These are phyloP conservation scores for Blumeria graminis DNA, from an alignment of 2,329 filamentous ascomycete species.

Conservation along the genomic window DNA sequence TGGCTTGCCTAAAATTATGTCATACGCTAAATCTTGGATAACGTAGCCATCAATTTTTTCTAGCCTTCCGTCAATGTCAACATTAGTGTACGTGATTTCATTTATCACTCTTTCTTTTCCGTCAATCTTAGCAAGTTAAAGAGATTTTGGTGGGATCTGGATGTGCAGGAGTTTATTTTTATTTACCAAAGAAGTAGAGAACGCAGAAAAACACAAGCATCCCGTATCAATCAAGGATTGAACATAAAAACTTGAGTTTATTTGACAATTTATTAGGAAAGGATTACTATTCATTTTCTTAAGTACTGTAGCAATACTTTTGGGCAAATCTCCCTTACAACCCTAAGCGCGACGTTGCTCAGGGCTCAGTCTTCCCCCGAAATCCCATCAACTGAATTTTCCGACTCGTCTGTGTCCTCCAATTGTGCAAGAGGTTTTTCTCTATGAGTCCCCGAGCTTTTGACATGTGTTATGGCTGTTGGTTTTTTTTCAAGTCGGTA, in stretches of 20 bases:
- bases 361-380: slow-evolving; percentile 1
- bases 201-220: neutral
- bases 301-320: neutral
- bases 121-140: slow-evolving; percentile 51
- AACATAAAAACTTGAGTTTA: neutral
- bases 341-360: neutral
- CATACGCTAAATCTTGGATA: neutral
- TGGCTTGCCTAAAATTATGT: neutral
- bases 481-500: neutral
- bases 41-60: neutral
- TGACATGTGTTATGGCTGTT: neutral
- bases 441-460: neutral
- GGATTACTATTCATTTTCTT: neutral
- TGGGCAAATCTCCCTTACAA: neutral
- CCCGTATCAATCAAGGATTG: neutral
- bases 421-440: neutral
- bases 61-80: neutral
- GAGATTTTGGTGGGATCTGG: slow-evolving; percentile 55
- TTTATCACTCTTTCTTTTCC: neutral
- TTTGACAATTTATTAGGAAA: neutral
- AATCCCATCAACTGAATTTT: neutral
- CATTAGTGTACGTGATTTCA: neutral
- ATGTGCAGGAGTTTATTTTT: slow-evolving; percentile 17
- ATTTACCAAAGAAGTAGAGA: neutral
- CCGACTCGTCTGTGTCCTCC: neutral